Evolutionary conservation across 306 rosid species (phyloP).

Genomic region (Lagenaria siceraria): DNA sequence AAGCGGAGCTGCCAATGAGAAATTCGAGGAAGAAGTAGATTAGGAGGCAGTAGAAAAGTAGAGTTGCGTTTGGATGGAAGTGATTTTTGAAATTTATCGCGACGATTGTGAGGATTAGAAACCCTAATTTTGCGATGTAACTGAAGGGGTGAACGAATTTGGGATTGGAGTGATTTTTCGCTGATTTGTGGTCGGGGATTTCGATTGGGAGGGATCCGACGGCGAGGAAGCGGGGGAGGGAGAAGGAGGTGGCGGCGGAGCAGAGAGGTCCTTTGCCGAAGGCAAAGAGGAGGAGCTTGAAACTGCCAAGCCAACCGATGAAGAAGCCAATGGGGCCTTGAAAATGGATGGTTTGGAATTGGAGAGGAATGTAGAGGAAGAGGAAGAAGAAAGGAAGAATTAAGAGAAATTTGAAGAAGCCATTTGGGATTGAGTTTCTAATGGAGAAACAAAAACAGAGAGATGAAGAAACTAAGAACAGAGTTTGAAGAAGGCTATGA

Average conservation of each 20-base stretch:
- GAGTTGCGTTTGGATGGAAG: slow-evolving; percentile 26
- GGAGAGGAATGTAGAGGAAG: slow-evolving; percentile 39
- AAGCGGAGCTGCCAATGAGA: slow-evolving; percentile 21
- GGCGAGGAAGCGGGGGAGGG: slow-evolving; percentile 28
- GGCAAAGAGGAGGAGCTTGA: slow-evolving; percentile 37
- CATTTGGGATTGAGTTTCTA: slow-evolving; percentile 14
- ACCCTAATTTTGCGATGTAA: background rate
- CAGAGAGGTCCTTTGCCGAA: slow-evolving; percentile 25
- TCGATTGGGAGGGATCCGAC: slow-evolving; percentile 61
- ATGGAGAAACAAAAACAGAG: slow-evolving; percentile 18
- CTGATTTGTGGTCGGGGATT: slow-evolving; percentile 13
- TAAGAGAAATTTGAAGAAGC: background rate
- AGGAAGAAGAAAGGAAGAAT: slow-evolving; percentile 23
- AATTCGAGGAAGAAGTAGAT: slow-evolving; percentile 44
- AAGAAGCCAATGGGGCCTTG: slow-evolving; percentile 23
- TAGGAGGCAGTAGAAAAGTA: slow-evolving; percentile 25
- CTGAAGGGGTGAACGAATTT: slow-evolving; percentile 16
- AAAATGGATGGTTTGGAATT: slow-evolving; percentile 20
- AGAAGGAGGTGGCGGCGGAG: slow-evolving; percentile 26
- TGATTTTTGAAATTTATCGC: background rate
- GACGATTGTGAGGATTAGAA: background rate
- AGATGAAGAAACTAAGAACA: slow-evolving; percentile 15
- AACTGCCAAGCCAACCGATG: slow-evolving; percentile 29
- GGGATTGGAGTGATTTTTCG: slow-evolving; percentile 18
- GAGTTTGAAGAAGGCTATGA: slow-evolving; percentile 12